A percentile compares a stretch with the other conserved stretches of the same genome.
These are phyloP conservation scores for Eutrema heterophyllum DNA, from an alignment of 345 rosid species.

Conservation along the genomic window DNA sequence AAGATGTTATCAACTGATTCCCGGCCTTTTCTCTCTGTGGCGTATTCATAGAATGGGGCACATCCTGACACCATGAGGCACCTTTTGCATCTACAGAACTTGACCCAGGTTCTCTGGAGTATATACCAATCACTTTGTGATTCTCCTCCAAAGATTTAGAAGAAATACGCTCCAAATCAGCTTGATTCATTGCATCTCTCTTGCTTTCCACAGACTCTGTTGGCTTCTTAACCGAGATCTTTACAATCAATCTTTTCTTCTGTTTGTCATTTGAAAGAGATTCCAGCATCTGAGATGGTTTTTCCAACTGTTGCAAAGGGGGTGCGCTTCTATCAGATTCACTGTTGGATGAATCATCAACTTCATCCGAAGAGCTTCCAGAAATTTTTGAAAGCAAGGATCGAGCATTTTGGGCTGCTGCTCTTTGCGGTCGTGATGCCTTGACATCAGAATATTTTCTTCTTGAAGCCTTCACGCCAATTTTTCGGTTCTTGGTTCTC, in stretches of 20 bases:
- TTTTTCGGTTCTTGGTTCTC: conserved; percentile 48
- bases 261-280: conserved; percentile 45
- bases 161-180: conserved; percentile 36
- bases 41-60: conserved; percentile 29
- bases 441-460: conserved; percentile 54
- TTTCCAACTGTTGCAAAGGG: conserved; percentile 33
- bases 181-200: conserved; percentile 26
- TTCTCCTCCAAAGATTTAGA: conserved; percentile 36
- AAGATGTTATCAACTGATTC: conserved; percentile 32
- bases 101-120: conserved; percentile 37
- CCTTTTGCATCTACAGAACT: conserved; percentile 38
- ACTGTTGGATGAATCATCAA: conserved; percentile 60
- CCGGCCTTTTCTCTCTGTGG: conserved; percentile 29
- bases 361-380: conserved; percentile 71
- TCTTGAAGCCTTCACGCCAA: conserved; percentile 49
- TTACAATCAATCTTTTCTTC: conserved; percentile 71
- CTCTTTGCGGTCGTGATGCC: conserved; percentile 82
- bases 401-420: conserved; percentile 90
- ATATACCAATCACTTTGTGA: conserved; percentile 27
- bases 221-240: conserved; percentile 64
- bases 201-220: conserved; percentile 32
- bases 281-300: conserved; percentile 39
- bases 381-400: conserved; percentile 75
- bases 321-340: conserved; percentile 46
- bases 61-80: conserved; percentile 33